Base-by-base conservation (phyloP, 2,329 filamentous ascomycete species). In the Fusarium avenaceum region DNA sequence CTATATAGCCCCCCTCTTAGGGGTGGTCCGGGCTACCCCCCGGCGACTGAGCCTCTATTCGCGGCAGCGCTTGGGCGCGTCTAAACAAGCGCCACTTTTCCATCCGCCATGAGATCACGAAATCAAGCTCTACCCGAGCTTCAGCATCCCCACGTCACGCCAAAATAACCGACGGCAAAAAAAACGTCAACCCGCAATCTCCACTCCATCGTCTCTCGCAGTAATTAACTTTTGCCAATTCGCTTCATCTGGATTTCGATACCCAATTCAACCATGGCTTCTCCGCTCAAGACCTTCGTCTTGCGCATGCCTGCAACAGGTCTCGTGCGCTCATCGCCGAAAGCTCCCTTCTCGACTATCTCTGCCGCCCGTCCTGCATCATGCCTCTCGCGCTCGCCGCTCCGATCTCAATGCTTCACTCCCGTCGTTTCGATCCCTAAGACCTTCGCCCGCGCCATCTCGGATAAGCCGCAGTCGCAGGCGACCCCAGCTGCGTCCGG, bases 251-350 rank as follows among this genome's bases (percentile, higher is more conserved):
- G 33, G 26, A 28, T 7, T 14, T 46, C 19, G 26, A 6, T 17
- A 30, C 17, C 9, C 13, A 6, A 14, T 26, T 50, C 14, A 33
- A 20, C 3, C 35, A 78, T 78, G 76, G 72, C 76, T 28, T 75
- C 74, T 22, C 59, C 76, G 40, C 57, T 78, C 30, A 78, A 77
- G 71, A 70, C 75, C 15, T 65, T 77, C 45, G 77, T 76, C 65
- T 62, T 76, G 72, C 75, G 76, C 68, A 73, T 74, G 66, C 76
- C 70, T 17, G 26, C 53, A 17, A 61, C 64, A 44, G 62, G 65
- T 66, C 54, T 77, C 59, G 64, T 71, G 54, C 67, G 72, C 63
- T 72, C 68, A 63, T 55, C 65, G 3, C 65, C 75, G 26, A 74
- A 74, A 69, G 73, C 76, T 59, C 69, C 76, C 45, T 72, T 77